A percentile compares a stretch with the other conserved stretches of the same genome.
phyloP scores from a whole-genome alignment of 495 filamentous ascomycete genomes.

The Tuber umbilicatum region DNA sequence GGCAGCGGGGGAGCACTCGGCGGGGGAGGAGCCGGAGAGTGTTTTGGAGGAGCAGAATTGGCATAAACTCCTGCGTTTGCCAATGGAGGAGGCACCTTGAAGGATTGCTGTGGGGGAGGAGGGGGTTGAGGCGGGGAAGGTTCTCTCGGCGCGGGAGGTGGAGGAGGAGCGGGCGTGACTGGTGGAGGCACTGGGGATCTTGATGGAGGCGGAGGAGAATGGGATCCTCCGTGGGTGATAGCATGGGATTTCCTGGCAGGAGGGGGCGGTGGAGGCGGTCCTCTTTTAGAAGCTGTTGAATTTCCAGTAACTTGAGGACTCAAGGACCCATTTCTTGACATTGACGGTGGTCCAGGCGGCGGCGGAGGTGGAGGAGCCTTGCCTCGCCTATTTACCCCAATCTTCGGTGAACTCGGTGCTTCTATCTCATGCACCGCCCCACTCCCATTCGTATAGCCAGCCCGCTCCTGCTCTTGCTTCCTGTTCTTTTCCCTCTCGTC shows the following conservation, averaged over 20 bases:
- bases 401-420: slow-evolving; percentile 21
- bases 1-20: slow-evolving; percentile 29
- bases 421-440: slow-evolving; percentile 19
- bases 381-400: slow-evolving; percentile 46
- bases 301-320: slow-evolving; percentile 64
- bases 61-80: slow-evolving; percentile 77
- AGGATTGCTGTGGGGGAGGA: slow-evolving; percentile 16
- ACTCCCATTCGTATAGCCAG: slow-evolving; percentile 78
- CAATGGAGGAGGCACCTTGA: slow-evolving; percentile 67
- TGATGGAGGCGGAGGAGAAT: slow-evolving; percentile 24
- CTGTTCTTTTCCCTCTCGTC: slow-evolving; percentile 53
- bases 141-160: slow-evolving; percentile 6
- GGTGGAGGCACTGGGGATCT: slow-evolving; percentile 17
- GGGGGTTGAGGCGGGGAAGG: slow-evolving; percentile 15
- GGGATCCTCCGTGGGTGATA: slow-evolving; percentile 26
- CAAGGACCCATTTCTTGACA: slow-evolving; percentile 44
- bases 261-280: slow-evolving; percentile 76
- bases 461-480: slow-evolving; percentile 73
- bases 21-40: slow-evolving; percentile 18
- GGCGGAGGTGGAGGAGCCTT: slow-evolving; percentile 56
- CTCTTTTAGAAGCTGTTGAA: slow-evolving; percentile 57
- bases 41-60: slow-evolving; percentile 22
- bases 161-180: slow-evolving; percentile 7
- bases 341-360: slow-evolving; percentile 46
- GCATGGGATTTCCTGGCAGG: slow-evolving; percentile 61